phyloP scores from a whole-genome alignment of 805 yeast species.

The Ogataea philodendri region DNA sequence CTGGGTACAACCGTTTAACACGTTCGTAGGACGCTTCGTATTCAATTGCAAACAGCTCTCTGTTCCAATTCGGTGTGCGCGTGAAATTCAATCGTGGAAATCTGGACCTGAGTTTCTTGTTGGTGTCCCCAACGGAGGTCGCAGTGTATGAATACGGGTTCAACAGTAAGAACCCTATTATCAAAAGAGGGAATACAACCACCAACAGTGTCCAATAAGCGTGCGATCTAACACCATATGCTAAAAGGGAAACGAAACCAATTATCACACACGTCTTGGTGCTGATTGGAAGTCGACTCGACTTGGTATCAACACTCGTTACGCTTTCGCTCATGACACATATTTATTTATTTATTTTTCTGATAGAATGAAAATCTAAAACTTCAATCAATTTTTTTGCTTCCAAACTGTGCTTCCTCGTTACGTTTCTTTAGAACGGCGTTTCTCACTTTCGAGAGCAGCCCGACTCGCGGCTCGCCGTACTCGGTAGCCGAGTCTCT shows the following conservation, averaged over 20 bases:
- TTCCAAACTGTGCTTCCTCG: slow-evolving; percentile 12
- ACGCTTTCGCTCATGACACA: too few relatives aligned
- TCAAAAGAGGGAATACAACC: too few relatives aligned
- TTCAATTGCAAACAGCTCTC: slow-evolving; percentile 20
- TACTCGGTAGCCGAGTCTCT: slow-evolving; percentile 7
- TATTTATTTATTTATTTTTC: too few relatives aligned
- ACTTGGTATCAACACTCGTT: too few relatives aligned
- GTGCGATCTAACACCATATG: background rate
- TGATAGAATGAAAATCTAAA: too few relatives aligned
- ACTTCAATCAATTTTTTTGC: slow-evolving; percentile 1
- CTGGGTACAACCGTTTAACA: slow-evolving; percentile 34
- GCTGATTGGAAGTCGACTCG: background rate
- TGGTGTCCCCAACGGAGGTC: background rate
- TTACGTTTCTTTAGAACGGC: slow-evolving; percentile 28
- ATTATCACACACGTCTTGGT: too few relatives aligned
- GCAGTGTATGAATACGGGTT: too few relatives aligned
- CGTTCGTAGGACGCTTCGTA: slow-evolving; percentile 13
- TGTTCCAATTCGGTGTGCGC: slow-evolving; percentile 31
- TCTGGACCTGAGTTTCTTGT: slow-evolving; percentile 6
- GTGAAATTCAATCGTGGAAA: slow-evolving; percentile 28
- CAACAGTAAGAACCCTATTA: background rate
- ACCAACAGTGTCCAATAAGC: too few relatives aligned
- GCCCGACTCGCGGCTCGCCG: slow-evolving; percentile 1
- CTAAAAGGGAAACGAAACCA: too few relatives aligned
- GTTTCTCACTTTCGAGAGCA: slow-evolving; percentile 19